Base-by-base conservation (phyloP, 768 basidiomycete genomes). In the Podaxis sp. region DNA sequence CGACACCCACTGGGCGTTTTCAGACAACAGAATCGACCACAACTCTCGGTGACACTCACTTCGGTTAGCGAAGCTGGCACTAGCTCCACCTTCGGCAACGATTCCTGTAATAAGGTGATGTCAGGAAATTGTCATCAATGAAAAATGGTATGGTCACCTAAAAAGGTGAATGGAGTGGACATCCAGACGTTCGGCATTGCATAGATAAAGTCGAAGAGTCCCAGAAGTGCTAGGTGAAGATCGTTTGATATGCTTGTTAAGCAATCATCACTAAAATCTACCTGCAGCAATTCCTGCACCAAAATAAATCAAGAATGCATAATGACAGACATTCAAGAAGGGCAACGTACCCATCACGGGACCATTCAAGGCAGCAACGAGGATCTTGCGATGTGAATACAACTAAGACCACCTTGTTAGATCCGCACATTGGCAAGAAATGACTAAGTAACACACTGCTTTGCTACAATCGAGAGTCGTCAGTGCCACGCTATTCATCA, bases 131-230 rank as follows among this genome's bases (percentile, higher is more conserved):
- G 33, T 8, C 33, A 8, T 12, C 40, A 64, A 17, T n/a, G 20
- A 22, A 36, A n/a, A 10, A 48, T 12, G 36, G 51, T 30, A 28
- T 50, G 65, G 67, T 8, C 12, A 81, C 86, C 89, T 22, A 91
- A 71, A 66, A 89, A 88, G 0, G 88, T 80, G 69, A 91, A 91
- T 0, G 88, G 89, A 0, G 85, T 78, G 38, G 84, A 83, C 3
- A 91, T 70, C 84, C 86, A 91, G 0, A 77, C 81, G 60, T 78
- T 76, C 2, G 86, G 84, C 63, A 90, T 71, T 26, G 84, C 80
- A 66, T 89, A 91, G 28, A 91, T 85, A 66, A 91, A 88, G 71
- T 91, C 90, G 63, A 90, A 89, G 63, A 88, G 83, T 1, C 88
- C 88, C n/a, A 88, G 74, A 67, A 86, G 84, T 2, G 84, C 89